Base-by-base conservation (phyloP, 225 moss, liverwort and hornwort genomes). In the Physcomitrium patens region DNA sequence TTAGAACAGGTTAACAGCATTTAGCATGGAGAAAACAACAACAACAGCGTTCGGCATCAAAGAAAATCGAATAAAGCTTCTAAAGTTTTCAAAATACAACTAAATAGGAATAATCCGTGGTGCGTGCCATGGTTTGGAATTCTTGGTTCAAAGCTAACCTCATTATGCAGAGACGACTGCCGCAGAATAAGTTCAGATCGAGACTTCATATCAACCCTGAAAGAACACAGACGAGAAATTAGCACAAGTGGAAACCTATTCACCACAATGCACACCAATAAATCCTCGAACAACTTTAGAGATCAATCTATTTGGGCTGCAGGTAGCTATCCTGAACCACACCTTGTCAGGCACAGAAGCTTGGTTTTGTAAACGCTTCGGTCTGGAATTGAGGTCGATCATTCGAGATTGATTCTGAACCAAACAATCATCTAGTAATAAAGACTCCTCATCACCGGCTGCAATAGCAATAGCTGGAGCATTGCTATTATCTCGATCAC, bases 361-460 rank as follows among this genome's bases (percentile, higher is more conserved):
- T 77, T 90, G 88, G 68, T 71, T 83, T 60, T 80, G 87, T 63
- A 94, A 74, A 60, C 84, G 94, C 71, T 90, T 89, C 42, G 97
- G 94, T 71, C 90, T 87, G 48, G 92, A 89, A 65, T 97, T 97
- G 46, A 97, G 84, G 76, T 97, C 94, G 53, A 97, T 97, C 91
- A 94, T 89, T 56, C 79, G 80, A 10, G 89, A 89, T 65, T 86
- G 71, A 62, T 80, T 74, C 74, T 74, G 84, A 45, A 80, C 79
- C 63, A 76, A 80, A 12, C 84, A 81, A 17, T 85, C 82, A 11
- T 81, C 81, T 62, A 89, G 82, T 63, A 89, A 81, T 17, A 86
- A 73, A 51, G 82, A 81, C 77, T 93, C 91, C 65, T 93, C 91
- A 23, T 97, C 91, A 55, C 97, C 94, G 52, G 83, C 84, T 20